phyloP scores from a whole-genome alignment of 257 asterid species.

The Eustoma russellianum region DNA sequence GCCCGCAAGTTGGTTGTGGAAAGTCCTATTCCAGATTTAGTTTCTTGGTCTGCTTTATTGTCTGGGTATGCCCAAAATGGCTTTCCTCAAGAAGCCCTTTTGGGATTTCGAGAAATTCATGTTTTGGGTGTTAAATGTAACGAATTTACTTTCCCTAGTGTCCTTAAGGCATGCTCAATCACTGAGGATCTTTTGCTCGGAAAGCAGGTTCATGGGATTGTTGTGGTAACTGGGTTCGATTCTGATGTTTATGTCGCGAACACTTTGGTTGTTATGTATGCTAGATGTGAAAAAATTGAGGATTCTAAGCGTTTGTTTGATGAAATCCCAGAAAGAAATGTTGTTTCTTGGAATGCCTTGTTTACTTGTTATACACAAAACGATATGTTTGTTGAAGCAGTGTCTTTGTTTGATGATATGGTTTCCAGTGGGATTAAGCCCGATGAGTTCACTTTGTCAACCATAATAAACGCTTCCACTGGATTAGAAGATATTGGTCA shows the following conservation, averaged over 20 bases:
- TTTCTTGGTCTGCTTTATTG: constrained; percentile 71
- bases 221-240: constrained; percentile 48
- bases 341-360: constrained; percentile 66
- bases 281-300: constrained; percentile 40
- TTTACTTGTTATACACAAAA: constrained; percentile 44
- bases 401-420: constrained; percentile 55
- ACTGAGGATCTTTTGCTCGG: constrained; percentile 33
- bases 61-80: constrained; percentile 73
- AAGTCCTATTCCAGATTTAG: constrained; percentile 53
- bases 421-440: constrained; percentile 42
- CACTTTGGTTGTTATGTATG: constrained; percentile 54
- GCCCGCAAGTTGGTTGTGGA: constrained; percentile 57
- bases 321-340: constrained; percentile 52
- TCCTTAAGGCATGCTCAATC: constrained; percentile 65
- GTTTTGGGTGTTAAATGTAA: constrained; percentile 46
- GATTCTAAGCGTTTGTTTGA: constrained; percentile 63
- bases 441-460: constrained; percentile 69
- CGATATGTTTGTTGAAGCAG: constrained; percentile 42
- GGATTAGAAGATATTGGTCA: constrained; percentile 41
- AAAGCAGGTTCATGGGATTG: constrained; percentile 55
- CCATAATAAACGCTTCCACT: constrained; percentile 50
- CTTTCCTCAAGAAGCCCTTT: constrained; percentile 41
- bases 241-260: constrained; percentile 61
- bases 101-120: constrained; percentile 45
- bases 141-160: constrained; percentile 62